Base-by-base conservation (phyloP, 768 basidiomycete genomes). In the Tricholoma terreum region DNA sequence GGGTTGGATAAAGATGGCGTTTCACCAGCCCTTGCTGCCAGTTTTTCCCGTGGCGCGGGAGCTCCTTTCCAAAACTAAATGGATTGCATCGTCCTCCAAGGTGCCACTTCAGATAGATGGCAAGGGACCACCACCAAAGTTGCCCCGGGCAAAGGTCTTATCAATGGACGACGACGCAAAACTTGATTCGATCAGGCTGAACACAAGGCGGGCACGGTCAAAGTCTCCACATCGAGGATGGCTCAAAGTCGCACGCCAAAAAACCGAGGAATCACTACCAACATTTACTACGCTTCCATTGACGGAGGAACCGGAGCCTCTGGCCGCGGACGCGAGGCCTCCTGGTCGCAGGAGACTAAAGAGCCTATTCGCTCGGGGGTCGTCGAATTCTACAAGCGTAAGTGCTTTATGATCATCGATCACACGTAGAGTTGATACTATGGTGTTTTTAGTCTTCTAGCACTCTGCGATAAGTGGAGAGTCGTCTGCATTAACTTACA, bases 1-100 rank as follows among this genome's bases (percentile, higher is more conserved):
- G 67, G 89, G 88, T 14, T 91, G 89, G 89, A 80, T 90, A 33
- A 89, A 87, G 64, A 89, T 91, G 79, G 89, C 86, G 12, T 87
- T 90, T 71, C 84, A 89, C 55, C 89, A 91, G 63, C 88, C 88
- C 21, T 75, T 91, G 11, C 77, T 91, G 2, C 89, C 89, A 22
- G 88, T 91, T 3, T 75, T 90, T 14, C 89, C 89, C 5, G 88
- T 90, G 6, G 89, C 89, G 14, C 84, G 86, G 50, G 89, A 91
- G 69, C 75, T 91, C 21, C 79, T 91, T 53, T 81, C 87, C 17
- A 91, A 91, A 70, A 90, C 89, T 7, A 89, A 88, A 65, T 81
- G 84, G 75, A 83, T 84, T 51, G 75, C 83, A 9, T 70, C 74
- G 11, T 70, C 75, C 15, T 75, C 79, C 9, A 82, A 75, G 60